phyloP scores from a whole-genome alignment of 2,329 filamentous ascomycete genomes.

The Podosphaera fusca region DNA sequence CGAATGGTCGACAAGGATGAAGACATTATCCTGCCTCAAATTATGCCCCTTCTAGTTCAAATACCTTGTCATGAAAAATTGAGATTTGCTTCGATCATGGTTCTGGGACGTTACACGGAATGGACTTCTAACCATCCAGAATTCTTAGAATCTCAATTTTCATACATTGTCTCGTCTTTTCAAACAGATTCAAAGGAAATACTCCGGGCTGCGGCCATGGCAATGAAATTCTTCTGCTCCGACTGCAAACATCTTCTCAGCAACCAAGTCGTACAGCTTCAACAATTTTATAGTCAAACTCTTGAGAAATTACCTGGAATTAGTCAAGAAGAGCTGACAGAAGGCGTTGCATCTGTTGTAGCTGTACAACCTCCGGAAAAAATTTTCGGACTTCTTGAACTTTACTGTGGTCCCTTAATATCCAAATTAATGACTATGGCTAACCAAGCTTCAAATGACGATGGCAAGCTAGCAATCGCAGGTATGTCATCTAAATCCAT shows the following conservation, averaged over 20 bases:
- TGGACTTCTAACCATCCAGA: constrained; percentile 92
- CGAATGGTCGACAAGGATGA: constrained; percentile 88
- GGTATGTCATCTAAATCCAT: constrained; percentile 25
- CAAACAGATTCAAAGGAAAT: constrained; percentile 75
- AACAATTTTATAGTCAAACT: constrained; percentile 78
- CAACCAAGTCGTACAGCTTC: constrained; percentile 62
- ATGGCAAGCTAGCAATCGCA: constrained; percentile 66
- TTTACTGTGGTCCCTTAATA: constrained; percentile 83
- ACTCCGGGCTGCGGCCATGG: constrained; percentile 70
- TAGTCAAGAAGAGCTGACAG: constrained; percentile 89
- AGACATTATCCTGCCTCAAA: constrained; percentile 62
- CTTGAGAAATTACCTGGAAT: constrained; percentile 63
- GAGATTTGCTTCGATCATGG: constrained; percentile 97
- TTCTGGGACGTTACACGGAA: constrained; percentile 84
- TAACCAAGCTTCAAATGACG: constrained; percentile 60
- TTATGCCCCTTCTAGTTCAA: constrained; percentile 82
- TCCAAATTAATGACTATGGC: constrained; percentile 68
- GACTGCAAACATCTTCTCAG: constrained; percentile 79
- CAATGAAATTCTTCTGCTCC: constrained; percentile 91
- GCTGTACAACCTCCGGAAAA: constrained; percentile 63
- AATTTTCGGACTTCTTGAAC: constrained; percentile 65
- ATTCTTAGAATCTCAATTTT: constrained; percentile 76
- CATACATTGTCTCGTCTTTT: constrained; percentile 88
- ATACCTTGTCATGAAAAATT: constrained; percentile 93
- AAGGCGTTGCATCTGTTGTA: constrained; percentile 81